Conservation (phyloP, 2,329 filamentous ascomycete genomes). For the Fusarium miscanthi region DNA sequence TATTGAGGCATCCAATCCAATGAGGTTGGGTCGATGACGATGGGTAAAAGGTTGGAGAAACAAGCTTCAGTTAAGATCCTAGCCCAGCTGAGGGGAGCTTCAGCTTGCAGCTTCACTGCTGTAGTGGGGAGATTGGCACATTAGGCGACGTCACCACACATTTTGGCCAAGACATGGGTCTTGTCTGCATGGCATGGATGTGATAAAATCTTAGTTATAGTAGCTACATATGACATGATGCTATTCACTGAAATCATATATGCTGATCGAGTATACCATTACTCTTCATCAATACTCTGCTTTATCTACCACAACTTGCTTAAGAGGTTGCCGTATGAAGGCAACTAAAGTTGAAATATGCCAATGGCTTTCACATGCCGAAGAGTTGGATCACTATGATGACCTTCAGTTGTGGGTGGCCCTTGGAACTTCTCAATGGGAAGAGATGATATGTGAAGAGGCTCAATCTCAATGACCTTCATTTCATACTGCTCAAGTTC, state of each 20-base stretch:
- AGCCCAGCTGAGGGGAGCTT: conserved; percentile 20
- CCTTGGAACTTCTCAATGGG: background rate
- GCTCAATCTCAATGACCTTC: no score
- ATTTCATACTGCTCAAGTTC: background rate
- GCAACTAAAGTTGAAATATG: background rate
- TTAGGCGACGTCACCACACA: conserved; percentile 39
- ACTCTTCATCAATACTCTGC: background rate
- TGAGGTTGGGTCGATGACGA: conserved; percentile 36
- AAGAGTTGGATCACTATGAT: background rate
- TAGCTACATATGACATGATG: background rate
- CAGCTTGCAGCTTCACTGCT: conserved; percentile 15
- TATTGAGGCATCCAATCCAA: conserved; percentile 27
- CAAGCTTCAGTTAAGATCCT: conserved; percentile 38
- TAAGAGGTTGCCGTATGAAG: background rate
- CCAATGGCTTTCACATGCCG: conserved; percentile 16
- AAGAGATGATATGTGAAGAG: background rate
- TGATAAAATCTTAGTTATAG: background rate
- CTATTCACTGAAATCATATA: background rate
- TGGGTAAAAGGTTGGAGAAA: conserved; percentile 34
- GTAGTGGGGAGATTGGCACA: conserved; percentile 12
- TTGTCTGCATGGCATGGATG: background rate
- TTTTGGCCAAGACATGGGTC: background rate
- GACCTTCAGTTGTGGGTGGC: background rate
- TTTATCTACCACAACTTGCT: background rate
- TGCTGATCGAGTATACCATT: background rate